A percentile compares a stretch with the other conserved stretches of the same genome.
Conservation (phyloP, 371 early-diverging fungal species). For the Mortierella sp. region DNA sequence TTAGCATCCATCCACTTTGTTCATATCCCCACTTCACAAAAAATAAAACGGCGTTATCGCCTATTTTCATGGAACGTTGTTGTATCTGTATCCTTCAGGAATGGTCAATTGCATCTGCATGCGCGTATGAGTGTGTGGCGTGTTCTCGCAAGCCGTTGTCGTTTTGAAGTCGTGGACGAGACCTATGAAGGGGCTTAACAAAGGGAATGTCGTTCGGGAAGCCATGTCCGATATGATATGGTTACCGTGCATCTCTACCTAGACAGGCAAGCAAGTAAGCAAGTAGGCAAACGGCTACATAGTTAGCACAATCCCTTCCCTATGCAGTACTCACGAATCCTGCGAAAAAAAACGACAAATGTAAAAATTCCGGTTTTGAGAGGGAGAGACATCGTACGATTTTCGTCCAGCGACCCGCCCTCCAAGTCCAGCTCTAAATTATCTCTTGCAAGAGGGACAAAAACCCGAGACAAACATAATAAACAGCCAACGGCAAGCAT, state of each 20-base stretch:
- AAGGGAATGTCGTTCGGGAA: too few relatives aligned
- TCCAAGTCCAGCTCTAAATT: not conserved
- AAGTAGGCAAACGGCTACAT: too few relatives aligned
- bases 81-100: too few relatives aligned
- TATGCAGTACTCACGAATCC: not conserved
- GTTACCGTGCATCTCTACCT: too few relatives aligned
- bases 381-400: conserved; percentile 14
- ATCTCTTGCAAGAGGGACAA: not conserved
- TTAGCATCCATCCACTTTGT: conserved; percentile 4
- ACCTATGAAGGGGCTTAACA: too few relatives aligned
- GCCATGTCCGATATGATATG: too few relatives aligned
- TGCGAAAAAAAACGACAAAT: not conserved
- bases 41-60: not conserved
- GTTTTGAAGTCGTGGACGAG: too few relatives aligned
- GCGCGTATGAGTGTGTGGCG: too few relatives aligned
- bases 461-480: not conserved
- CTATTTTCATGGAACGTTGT: not conserved
- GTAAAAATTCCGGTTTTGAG: conserved; percentile 12
- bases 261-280: too few relatives aligned
- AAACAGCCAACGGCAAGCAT: not conserved
- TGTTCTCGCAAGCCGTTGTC: too few relatives aligned
- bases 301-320: too few relatives aligned
- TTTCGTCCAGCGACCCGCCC: not conserved
- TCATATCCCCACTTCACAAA: not conserved
- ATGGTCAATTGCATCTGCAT: not conserved